Conservation (phyloP, 129 eudicot genomes). For the Logfia minima region DNA sequence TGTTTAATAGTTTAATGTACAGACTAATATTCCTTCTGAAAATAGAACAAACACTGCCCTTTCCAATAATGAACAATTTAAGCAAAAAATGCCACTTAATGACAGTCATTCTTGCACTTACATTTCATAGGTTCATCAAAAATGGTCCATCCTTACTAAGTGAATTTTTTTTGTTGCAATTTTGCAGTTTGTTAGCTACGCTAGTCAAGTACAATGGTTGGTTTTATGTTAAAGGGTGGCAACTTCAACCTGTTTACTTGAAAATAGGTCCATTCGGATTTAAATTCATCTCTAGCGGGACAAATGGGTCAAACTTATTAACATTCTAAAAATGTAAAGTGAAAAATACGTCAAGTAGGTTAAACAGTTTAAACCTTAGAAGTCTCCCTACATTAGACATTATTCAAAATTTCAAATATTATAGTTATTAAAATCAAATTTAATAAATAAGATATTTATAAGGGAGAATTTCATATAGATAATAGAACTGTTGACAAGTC, state of each 20-base stretch:
- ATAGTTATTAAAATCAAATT: no score
- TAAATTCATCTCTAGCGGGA: background rate
- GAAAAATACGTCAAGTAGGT: background rate
- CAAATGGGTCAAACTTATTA: background rate
- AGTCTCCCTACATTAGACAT: background rate
- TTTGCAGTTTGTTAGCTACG: background rate
- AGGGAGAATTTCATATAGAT: no score
- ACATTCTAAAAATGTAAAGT: background rate
- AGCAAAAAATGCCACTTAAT: background rate
- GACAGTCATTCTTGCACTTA: background rate
- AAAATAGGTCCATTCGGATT: background rate
- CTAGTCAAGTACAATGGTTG: background rate
- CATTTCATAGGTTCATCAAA: constrained; percentile 8
- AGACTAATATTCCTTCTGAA: background rate
- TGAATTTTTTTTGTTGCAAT: background rate
- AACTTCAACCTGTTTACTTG: background rate
- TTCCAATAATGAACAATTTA: constrained; percentile 16
- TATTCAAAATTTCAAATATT: background rate
- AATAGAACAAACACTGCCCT: background rate
- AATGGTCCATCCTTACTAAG: background rate
- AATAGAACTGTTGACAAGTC: background rate
- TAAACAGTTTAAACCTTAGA: background rate
- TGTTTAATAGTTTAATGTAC: background rate
- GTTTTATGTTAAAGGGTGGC: background rate
- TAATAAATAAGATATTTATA: no score